Evolutionary conservation across 2,329 filamentous ascomycete species (phyloP).

Genomic region (Emergomyces africanus): DNA sequence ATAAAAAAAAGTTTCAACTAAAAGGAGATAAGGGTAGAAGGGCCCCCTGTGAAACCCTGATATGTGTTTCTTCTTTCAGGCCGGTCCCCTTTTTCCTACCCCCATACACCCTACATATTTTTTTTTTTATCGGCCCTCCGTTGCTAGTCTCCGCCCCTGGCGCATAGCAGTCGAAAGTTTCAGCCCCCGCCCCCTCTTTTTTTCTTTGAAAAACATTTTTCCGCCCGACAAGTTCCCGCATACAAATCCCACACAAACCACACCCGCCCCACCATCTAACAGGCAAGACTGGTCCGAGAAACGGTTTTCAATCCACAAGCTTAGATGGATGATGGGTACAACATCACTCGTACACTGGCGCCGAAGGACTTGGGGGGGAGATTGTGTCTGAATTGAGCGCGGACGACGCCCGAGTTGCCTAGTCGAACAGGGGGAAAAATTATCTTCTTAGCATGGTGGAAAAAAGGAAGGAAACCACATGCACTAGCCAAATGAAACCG

Average conservation of each 20-base stretch:
- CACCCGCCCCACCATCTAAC: neutral
- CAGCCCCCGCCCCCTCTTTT: neutral
- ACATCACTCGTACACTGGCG: constrained; percentile 90
- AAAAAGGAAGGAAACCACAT: neutral
- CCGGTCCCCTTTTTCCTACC: too few species aligned
- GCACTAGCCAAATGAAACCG: neutral
- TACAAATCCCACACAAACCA: neutral
- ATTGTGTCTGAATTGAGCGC: constrained; percentile 93
- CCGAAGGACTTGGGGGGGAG: constrained; percentile 95
- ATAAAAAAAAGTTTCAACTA: neutral
- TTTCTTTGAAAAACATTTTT: neutral
- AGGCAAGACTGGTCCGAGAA: constrained; percentile 1
- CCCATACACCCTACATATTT: too few species aligned
- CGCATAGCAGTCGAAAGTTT: neutral
- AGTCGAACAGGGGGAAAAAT: neutral
- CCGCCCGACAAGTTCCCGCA: neutral
- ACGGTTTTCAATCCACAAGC: constrained; percentile 10
- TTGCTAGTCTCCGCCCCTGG: neutral
- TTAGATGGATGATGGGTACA: constrained; percentile 98
- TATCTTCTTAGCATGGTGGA: neutral
- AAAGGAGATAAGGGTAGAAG: neutral
- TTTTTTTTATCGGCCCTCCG: too few species aligned
- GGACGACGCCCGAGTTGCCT: constrained; percentile 97
- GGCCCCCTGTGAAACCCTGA: constrained; percentile 4
- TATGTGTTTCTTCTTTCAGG: neutral